Conservation (phyloP, 75 land plant genomes). For the Chamaecyparis obtusa region DNA sequence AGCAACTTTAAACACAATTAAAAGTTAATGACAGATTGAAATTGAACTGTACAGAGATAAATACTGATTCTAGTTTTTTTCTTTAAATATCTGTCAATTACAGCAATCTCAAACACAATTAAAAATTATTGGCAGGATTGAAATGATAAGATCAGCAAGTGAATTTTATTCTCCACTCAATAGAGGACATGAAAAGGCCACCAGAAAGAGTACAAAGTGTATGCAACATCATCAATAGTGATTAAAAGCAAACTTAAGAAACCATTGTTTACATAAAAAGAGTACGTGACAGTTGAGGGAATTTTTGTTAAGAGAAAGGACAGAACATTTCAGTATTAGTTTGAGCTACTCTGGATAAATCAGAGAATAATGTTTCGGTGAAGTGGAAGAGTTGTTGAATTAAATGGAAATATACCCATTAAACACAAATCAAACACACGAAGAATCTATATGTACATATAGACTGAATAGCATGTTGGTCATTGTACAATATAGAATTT, state of each 20-base stretch:
- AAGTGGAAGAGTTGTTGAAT: not conserved
- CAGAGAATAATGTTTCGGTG: not conserved
- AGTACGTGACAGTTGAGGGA: not conserved
- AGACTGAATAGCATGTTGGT: not conserved
- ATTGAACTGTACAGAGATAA: no score
- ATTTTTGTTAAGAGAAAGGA: not conserved
- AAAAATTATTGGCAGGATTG: no score
- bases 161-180: not conserved
- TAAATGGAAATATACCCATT: not conserved
- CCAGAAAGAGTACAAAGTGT: no score
- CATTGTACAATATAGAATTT: not conserved
- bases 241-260: not conserved
- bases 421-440: not conserved
- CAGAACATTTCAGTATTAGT: not conserved
- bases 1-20: no score
- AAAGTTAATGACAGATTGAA: no score
- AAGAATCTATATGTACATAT: not conserved
- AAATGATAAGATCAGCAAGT: no score
- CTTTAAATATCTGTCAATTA: no score
- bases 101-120: no score
- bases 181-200: not conserved
- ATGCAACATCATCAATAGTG: no score
- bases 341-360: not conserved
- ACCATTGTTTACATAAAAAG: not conserved
- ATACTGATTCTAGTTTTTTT: no score